A percentile compares a stretch with the other conserved stretches of the same genome.
Evolutionary conservation across 139 green algal genomes (phyloP).

Genomic region (Pleodorina starrii): DNA sequence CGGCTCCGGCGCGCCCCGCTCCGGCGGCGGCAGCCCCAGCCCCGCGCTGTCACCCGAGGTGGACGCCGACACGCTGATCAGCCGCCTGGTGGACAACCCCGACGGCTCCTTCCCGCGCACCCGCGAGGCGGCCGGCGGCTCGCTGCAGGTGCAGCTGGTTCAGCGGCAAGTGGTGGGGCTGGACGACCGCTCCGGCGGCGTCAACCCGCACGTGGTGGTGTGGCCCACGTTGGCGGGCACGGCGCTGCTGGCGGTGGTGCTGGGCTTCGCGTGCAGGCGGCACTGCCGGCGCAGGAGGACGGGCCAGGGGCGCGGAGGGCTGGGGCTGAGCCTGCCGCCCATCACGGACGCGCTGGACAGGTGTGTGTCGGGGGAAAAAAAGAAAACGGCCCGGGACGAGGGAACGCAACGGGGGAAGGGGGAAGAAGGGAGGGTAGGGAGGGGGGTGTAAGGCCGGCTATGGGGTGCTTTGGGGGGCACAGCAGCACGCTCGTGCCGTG

Average conservation of each 20-base stretch:
- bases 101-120: slow-evolving; percentile 39
- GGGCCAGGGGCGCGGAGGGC: too few relatives aligned
- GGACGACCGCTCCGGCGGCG: background rate
- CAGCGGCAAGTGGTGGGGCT: slow-evolving; percentile 10
- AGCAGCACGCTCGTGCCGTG: too few relatives aligned
- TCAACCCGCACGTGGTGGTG: slow-evolving; percentile 12
- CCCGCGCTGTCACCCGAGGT: background rate
- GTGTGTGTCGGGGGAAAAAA: background rate
- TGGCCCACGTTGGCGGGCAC: slow-evolving; percentile 43
- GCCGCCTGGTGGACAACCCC: slow-evolving; percentile 16
- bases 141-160: slow-evolving; percentile 23
- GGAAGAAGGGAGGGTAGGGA: background rate
- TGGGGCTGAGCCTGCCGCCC: background rate
- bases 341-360: slow-evolving; percentile 4
- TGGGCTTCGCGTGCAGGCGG: background rate
- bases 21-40: too few relatives aligned
- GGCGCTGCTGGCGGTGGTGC: background rate
- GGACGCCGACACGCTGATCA: slow-evolving; percentile 37
- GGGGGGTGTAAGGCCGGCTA: too few relatives aligned
- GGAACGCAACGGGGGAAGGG: background rate
- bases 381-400: too few relatives aligned
- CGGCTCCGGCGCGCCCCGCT: background rate
- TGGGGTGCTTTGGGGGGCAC: too few relatives aligned
- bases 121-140: slow-evolving; percentile 35
- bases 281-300: background rate